Conservation (phyloP, 768 basidiomycete genomes). For the Crucibulum laeve region DNA sequence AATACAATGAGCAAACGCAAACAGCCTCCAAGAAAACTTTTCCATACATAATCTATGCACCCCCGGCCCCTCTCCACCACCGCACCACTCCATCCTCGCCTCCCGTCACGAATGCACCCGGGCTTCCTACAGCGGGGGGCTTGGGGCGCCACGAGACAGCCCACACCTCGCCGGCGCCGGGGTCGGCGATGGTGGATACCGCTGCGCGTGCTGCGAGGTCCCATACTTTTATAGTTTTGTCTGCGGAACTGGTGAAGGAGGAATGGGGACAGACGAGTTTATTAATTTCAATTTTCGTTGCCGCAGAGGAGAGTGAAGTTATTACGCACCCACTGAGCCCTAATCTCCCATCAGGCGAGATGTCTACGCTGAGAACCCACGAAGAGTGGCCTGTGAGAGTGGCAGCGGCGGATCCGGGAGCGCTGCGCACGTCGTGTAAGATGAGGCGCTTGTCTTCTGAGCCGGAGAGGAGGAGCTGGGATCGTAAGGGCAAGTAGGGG, state of each 20-base stretch:
- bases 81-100: conserved; percentile 71
- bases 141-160: conserved; percentile 76
- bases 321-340: conserved; percentile 71
- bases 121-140: conserved; percentile 45
- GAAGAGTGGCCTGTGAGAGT: conserved; percentile 85
- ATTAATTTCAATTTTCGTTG: conserved; percentile 1
- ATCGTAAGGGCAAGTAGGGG: neutral
- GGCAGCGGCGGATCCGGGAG: conserved; percentile 77
- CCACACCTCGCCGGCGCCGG: conserved; percentile 83
- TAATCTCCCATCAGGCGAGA: conserved; percentile 77
- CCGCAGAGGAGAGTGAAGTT: conserved; percentile 1
- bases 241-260: conserved; percentile 58
- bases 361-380: conserved; percentile 83
- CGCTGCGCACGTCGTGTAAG: conserved; percentile 83
- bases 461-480: conserved; percentile 78
- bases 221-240: conserved; percentile 86
- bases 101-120: conserved; percentile 69
- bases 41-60: too few relatives aligned
- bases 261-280: too few relatives aligned
- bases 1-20: conserved; percentile 8
- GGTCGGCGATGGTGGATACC: conserved; percentile 75
- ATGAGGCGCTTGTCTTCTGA: conserved; percentile 93
- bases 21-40: too few relatives aligned
- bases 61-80: conserved; percentile 77
- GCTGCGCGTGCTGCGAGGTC: conserved; percentile 70